Conservation (phyloP, 805 yeast species). For the Debaryomyces tyrocola region DNA sequence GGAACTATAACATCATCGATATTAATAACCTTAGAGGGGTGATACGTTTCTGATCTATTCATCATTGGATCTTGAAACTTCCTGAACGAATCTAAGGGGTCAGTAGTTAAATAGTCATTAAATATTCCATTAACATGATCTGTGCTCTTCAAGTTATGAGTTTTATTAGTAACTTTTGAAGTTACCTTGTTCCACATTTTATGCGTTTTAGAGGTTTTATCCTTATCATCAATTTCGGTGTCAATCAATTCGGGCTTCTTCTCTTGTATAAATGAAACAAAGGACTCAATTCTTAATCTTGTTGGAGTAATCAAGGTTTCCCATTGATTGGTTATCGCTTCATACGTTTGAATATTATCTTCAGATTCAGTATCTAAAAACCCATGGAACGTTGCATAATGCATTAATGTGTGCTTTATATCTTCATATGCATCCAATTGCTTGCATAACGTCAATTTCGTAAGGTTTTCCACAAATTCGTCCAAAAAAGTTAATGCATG, state of each 20-base stretch:
- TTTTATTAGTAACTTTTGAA: constrained; percentile 14
- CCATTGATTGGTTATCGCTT: constrained; percentile 40
- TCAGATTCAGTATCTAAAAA: constrained; percentile 16
- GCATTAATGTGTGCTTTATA: constrained; percentile 19
- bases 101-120: constrained; percentile 27
- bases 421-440: constrained; percentile 34
- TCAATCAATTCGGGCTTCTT: constrained; percentile 39
- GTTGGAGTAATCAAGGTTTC: constrained; percentile 34
- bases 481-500: constrained; percentile 45
- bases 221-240: constrained; percentile 33
- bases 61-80: constrained; percentile 25
- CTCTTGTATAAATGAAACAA: constrained; percentile 27
- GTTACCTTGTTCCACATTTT: constrained; percentile 31
- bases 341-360: constrained; percentile 19
- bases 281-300: constrained; percentile 37
- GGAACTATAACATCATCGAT: constrained; percentile 13
- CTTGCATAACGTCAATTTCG: constrained; percentile 37
- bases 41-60: constrained; percentile 27
- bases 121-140: constrained; percentile 34
- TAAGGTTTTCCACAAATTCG: constrained; percentile 47
- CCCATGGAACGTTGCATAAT: constrained; percentile 24
- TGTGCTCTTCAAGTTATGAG: constrained; percentile 24
- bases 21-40: constrained; percentile 20
- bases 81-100: constrained; percentile 29
- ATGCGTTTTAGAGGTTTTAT: constrained; percentile 19